Evolutionary conservation across 116 monocot species (phyloP).

Genomic region (Iris pallida): DNA sequence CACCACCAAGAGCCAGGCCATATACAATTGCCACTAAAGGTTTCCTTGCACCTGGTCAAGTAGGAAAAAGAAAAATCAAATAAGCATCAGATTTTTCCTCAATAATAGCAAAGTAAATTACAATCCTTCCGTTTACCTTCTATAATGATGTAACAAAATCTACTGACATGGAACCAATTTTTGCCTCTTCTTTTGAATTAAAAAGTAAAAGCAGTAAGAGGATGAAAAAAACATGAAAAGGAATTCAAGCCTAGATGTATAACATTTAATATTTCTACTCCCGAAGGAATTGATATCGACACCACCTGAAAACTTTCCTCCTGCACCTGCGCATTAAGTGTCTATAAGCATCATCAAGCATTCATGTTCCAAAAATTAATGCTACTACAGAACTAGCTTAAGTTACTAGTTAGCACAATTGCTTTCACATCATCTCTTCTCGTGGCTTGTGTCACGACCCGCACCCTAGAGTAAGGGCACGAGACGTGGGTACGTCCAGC

Average conservation of each 20-base stretch:
- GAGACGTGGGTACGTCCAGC: no score
- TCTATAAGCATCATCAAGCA: background rate
- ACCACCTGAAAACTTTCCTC: slow-evolving; percentile 56
- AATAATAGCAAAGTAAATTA: background rate
- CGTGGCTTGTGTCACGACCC: slow-evolving; percentile 27
- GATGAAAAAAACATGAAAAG: background rate
- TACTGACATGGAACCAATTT: slow-evolving; percentile 35
- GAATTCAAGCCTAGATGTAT: background rate
- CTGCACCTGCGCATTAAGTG: slow-evolving; percentile 28
- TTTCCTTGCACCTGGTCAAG: slow-evolving; percentile 35
- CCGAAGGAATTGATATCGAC: slow-evolving; percentile 53
- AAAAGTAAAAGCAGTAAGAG: background rate
- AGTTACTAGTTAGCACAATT: slow-evolving; percentile 19
- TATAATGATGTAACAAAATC: slow-evolving; percentile 37
- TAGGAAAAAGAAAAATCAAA: background rate
- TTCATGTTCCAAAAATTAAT: background rate
- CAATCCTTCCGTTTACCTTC: slow-evolving; percentile 32
- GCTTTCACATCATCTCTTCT: slow-evolving; percentile 27
- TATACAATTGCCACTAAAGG: slow-evolving; percentile 55
- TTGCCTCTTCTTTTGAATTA: slow-evolving; percentile 24
- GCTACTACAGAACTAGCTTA: background rate
- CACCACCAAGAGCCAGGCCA: slow-evolving; percentile 62
- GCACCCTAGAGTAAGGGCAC: no score
- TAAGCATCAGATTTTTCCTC: background rate
- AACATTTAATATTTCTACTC: slow-evolving; percentile 36